Evolutionary conservation across 331 rosid genomes (phyloP).

Genomic region (Malus hybrid): DNA sequence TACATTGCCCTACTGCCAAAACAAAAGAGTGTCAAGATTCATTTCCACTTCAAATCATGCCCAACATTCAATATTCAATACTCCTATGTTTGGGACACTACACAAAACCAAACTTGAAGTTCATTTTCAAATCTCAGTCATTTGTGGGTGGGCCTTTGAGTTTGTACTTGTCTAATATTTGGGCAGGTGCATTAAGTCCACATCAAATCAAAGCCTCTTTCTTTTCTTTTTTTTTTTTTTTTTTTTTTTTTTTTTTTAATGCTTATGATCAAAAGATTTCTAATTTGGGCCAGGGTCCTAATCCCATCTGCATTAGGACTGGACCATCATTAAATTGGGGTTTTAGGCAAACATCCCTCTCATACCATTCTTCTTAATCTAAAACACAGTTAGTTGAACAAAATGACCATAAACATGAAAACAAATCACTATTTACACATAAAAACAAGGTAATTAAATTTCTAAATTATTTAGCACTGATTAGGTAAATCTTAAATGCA

Average conservation of each 20-base stretch:
- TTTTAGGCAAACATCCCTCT: not conserved
- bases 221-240: too few species aligned
- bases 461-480: too few species aligned
- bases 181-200: not conserved
- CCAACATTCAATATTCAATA: too few species aligned
- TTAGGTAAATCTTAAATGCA: too few species aligned
- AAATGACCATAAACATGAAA: accelerated
- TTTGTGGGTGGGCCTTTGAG: not conserved
- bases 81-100: not conserved
- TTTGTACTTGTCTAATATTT: not conserved
- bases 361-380: too few species aligned
- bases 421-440: too few species aligned
- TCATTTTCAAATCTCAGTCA: not conserved
- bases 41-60: too few species aligned
- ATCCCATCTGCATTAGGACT: not conserved
- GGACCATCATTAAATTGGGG: not conserved
- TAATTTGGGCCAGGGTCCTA: not conserved
- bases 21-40: not conserved
- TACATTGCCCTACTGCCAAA: not conserved
- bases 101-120: not conserved
- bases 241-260: too few species aligned
- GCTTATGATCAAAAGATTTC: not conserved
- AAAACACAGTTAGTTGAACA: not conserved
- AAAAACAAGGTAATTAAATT: too few species aligned
- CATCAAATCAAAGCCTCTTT: not conserved